Base-by-base conservation (phyloP, 73 alveolate species). In the Paramecium caudatum region DNA sequence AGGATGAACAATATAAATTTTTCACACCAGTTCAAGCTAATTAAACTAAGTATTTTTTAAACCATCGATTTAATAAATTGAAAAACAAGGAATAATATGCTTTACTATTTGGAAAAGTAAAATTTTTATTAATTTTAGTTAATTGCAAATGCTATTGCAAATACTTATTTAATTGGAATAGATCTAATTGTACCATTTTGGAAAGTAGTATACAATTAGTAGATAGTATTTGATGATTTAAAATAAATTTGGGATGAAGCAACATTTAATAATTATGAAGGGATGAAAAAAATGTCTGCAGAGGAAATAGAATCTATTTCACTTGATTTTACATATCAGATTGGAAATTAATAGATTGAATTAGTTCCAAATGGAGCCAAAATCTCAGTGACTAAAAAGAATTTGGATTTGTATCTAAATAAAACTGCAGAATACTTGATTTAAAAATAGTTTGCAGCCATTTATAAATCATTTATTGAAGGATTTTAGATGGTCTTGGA, bases 1-100 rank as follows among this genome's bases (percentile, higher is more conserved):
- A 86, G 46, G 93, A 86, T 39, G 84, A 78, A 3, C 61, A 47
- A 3, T 86, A 86, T 32, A 62, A 86, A 65, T 86, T 86, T 63
- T 86, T 86, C 34, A 39, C 62, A 21, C 88, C 88, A 0, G 68
- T 45, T 3, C 32, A 17, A n/a, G 16, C 62, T 8, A 74, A 74
- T 41, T 34, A 27, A 39, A 27, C 37, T n/a, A 74, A 74, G 43
- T 74, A 74, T 13, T 74, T 74, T 37, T 43, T 74, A 5, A 16
- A 74, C 43, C 39, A 32, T 9, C 49, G 43, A 16, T 74, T 74
- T 41, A 74, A 74, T 74, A 74, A 74, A 17, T 25, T 21, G 21
- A 74, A 74, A 25, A 39, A 74, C 21, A 74, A 74, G n/a, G 62
- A 74, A 41, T 4, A 30, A 39, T 74, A 74, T 74, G 88, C 88